phyloP scores from a whole-genome alignment of 140 eudicot genomes.

The Cichorium intybus region DNA sequence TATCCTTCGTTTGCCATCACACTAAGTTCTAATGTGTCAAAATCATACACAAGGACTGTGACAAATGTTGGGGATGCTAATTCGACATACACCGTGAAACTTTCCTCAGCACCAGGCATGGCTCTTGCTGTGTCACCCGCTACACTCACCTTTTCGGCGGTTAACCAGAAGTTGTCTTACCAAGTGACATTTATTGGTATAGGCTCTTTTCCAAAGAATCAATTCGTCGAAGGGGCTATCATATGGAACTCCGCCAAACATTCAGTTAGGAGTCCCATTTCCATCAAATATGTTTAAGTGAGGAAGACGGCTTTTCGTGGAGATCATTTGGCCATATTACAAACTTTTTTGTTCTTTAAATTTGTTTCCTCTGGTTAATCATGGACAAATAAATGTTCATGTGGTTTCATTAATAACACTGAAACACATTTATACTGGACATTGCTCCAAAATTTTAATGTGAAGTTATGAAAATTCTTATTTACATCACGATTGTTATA shows the following conservation, averaged over 20 bases:
- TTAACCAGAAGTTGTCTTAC: conserved; percentile 34
- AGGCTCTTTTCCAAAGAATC: neutral
- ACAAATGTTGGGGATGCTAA: conserved; percentile 47
- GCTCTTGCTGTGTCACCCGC: conserved; percentile 29
- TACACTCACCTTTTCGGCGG: conserved; percentile 24
- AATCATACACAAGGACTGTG: conserved; percentile 40
- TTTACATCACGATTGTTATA: no score
- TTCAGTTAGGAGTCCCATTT: conserved; percentile 43
- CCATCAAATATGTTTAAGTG: conserved; percentile 27
- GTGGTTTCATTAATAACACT: neutral
- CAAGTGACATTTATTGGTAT: conserved; percentile 20
- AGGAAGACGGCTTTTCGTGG: neutral
- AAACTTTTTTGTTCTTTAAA: neutral
- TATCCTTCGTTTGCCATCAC: conserved; percentile 49
- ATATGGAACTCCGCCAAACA: conserved; percentile 38
- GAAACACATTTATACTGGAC: neutral
- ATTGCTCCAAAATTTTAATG: neutral
- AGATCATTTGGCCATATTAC: conserved; percentile 1
- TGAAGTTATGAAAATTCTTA: no score
- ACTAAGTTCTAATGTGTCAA: conserved; percentile 21
- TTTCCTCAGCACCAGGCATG: conserved; percentile 13
- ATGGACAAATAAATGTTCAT: neutral
- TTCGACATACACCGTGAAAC: conserved; percentile 18
- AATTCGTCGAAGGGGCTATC: conserved; percentile 29
- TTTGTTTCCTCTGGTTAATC: neutral